Percentiles rank a stretch among this genome's conserved stretches.
phyloP scores from a whole-genome alignment of 805 yeast species.

The Lipomyces japonicus region DNA sequence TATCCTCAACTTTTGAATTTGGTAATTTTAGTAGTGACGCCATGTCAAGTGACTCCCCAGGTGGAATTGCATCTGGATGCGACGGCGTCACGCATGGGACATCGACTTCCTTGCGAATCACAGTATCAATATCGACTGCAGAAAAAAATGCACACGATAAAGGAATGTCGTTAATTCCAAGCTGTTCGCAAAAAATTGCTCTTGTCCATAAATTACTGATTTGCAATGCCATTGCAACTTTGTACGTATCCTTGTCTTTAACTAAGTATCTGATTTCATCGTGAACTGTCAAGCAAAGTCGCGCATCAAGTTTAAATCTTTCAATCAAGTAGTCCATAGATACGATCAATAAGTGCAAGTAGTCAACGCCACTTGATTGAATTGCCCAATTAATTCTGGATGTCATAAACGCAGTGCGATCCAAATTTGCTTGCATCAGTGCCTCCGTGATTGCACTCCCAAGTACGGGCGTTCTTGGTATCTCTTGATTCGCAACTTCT shows the following conservation, averaged over 20 bases:
- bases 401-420: constrained; percentile 66
- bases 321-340: constrained; percentile 80
- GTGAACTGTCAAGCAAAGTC: constrained; percentile 85
- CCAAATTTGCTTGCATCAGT: constrained; percentile 60
- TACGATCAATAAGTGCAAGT: constrained; percentile 75
- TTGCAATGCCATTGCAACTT: constrained; percentile 79
- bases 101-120: constrained; percentile 88
- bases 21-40: constrained; percentile 4
- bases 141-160: constrained; percentile 95
- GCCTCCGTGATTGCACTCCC: constrained; percentile 94
- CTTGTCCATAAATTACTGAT: constrained; percentile 93
- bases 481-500: constrained; percentile 72
- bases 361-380: constrained; percentile 97
- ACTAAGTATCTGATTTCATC: constrained; percentile 87
- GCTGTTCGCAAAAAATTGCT: constrained; percentile 87
- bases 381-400: constrained; percentile 97
- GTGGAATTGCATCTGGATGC: constrained; percentile 62
- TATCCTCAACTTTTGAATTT: constrained; percentile 4
- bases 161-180: constrained; percentile 86
- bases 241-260: constrained; percentile 66
- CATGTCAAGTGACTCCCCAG: constrained; percentile 76
- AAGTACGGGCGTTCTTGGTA: constrained; percentile 83
- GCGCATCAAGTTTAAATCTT: constrained; percentile 62
- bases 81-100: constrained; percentile 91
- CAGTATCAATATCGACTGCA: constrained; percentile 84